Base-by-base conservation (phyloP, 2,329 filamentous ascomycete genomes). In the Penicillium sp. region DNA sequence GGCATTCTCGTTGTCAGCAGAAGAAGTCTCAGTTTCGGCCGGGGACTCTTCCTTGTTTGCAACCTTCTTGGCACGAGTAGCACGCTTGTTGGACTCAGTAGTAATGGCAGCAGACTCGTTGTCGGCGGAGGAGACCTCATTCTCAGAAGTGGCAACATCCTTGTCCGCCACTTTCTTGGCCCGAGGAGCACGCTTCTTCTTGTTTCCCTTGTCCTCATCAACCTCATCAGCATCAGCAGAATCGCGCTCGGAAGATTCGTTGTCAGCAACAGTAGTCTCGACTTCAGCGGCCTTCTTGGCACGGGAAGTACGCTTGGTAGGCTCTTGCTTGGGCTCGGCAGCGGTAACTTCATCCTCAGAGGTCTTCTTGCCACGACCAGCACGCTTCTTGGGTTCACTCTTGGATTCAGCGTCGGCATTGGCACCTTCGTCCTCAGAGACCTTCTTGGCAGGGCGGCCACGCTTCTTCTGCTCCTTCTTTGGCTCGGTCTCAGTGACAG, bases 391-490 rank as follows among this genome's bases (percentile, higher is more conserved):
- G n/a, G 35, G 11, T 14, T 40, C 26, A 6, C 4, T 18, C 9
- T 45, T 40, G n/a, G 4, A 14, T 29, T 40, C 19, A 9, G 11
- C 7, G 3, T 38, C 23, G 8, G 29, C 32, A 35, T 39, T 35
- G 3, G 35, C 27, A 13, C 18, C 27, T 7, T 34, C 34, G 7
- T 42, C 23, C 8, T 47, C 47, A 6, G 36, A 13, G 7, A 29
- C 13, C 18, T 57, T 58, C 42, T 55, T 56, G 11, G 39, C 13
- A 10, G 51, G 34, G 18, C 47, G 55, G n/a, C 50, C 35, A 56
- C 16, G 46, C 45, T 50, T 43, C 32, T 48, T 42, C 6, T 14
- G n/a, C 13, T 35, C 27, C 8, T n/a, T 23, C 14, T 42, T 38
- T 23, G 9, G n/a, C 23, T 47, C 35, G 9, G 32, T 6, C 6